A percentile compares a stretch with the other conserved stretches of the same genome.
Conservation (phyloP, 352 stramenopile genomes). For the Saprolegnia diclina region DNA sequence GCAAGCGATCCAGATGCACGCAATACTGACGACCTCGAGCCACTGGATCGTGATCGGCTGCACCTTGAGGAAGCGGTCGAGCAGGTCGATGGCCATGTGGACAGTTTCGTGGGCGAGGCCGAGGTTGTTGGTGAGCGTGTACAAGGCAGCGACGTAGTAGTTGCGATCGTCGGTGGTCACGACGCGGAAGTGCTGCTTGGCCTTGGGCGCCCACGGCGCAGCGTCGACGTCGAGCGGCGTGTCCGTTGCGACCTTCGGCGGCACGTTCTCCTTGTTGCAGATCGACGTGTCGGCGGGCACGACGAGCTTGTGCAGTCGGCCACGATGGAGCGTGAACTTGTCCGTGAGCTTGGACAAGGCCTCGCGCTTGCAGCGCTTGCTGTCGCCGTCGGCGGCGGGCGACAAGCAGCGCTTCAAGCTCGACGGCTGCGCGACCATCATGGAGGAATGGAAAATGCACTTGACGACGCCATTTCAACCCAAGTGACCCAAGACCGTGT, state of each 20-base stretch:
- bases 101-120: conserved; percentile 2
- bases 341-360: conserved; percentile 13
- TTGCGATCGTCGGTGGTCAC: conserved; percentile 9
- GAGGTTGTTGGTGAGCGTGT: conserved; percentile 11
- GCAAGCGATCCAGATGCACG: conserved; percentile 14
- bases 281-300: background rate
- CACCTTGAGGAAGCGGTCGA: conserved; percentile 17
- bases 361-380: conserved; percentile 1
- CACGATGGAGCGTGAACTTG: conserved; percentile 18
- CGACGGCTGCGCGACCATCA: too few relatives aligned
- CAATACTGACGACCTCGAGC: conserved; percentile 16
- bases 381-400: too few relatives aligned
- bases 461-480: too few relatives aligned
- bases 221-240: background rate
- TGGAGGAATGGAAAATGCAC: too few relatives aligned
- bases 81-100: conserved; percentile 4
- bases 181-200: too few relatives aligned
- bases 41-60: conserved; percentile 12
- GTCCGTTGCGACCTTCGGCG: too few relatives aligned
- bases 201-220: too few relatives aligned
- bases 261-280: background rate
- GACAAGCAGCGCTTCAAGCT: too few relatives aligned
- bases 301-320: background rate
- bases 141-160: conserved; percentile 2
- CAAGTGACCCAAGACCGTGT: too few relatives aligned